Conservation (phyloP, 2,329 filamentous ascomycete genomes). For the Nemania serpens region DNA sequence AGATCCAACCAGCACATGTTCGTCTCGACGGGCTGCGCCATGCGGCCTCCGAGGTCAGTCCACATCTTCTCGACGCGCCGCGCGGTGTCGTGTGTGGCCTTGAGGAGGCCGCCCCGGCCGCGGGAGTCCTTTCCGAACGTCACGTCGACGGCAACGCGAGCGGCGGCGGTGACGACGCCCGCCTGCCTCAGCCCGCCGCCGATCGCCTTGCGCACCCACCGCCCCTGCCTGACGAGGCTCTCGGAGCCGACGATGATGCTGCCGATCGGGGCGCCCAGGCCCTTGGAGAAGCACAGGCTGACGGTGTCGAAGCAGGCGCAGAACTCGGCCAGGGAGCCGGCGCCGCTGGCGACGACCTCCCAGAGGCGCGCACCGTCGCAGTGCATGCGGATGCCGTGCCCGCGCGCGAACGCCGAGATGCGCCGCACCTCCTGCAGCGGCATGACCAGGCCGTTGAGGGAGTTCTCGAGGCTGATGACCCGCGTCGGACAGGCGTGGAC, state of each 20-base stretch:
- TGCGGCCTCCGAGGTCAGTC: constrained; percentile 63
- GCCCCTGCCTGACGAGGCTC: constrained; percentile 65
- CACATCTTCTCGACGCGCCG: constrained; percentile 66
- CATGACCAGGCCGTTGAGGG: constrained; percentile 44
- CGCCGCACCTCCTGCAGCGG: constrained; percentile 42
- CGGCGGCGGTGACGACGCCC: constrained; percentile 76
- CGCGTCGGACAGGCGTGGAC: constrained; percentile 49
- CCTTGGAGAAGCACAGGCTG: constrained; percentile 57
- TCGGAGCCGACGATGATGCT: constrained; percentile 52
- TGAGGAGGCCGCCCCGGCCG: constrained; percentile 47
- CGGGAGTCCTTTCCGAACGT: constrained; percentile 66
- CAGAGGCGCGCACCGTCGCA: constrained; percentile 58
- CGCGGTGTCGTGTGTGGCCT: constrained; percentile 62
- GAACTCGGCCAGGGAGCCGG: constrained; percentile 48
- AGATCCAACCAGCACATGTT: constrained; percentile 77
- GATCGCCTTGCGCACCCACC: constrained; percentile 80
- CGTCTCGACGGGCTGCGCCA: constrained; percentile 66
- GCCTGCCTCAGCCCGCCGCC: constrained; percentile 79
- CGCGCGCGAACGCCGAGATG: constrained; percentile 42
- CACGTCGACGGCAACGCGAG: constrained; percentile 76
- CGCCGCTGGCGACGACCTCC: constrained; percentile 53
- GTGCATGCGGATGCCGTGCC: constrained; percentile 50
- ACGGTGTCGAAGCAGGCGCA: constrained; percentile 54
- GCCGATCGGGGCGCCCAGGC: constrained; percentile 57
- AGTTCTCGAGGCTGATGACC: constrained; percentile 50